phyloP scores from a whole-genome alignment of 805 yeast species.

The Kodamaea neixiangensis region DNA sequence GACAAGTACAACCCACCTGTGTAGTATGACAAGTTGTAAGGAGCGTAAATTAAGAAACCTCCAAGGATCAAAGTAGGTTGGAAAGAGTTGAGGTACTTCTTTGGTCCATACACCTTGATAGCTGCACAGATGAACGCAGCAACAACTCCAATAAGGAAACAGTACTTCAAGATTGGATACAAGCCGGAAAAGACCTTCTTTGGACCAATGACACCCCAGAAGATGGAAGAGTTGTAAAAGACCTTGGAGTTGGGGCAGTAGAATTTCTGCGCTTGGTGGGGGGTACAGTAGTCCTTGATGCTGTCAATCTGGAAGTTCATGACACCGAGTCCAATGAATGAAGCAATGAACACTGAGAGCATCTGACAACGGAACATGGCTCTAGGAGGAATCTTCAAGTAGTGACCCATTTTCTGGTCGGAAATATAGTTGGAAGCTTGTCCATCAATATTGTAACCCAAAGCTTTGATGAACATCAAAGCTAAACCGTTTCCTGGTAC shows the following conservation, averaged over 20 bases:
- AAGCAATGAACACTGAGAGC: slow-evolving; percentile 20
- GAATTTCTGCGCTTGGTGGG: slow-evolving; percentile 24
- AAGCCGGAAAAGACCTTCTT: slow-evolving; percentile 34
- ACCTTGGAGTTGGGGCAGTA: slow-evolving; percentile 30
- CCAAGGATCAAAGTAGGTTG: slow-evolving; percentile 37
- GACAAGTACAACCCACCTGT: slow-evolving; percentile 32
- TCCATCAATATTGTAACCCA: slow-evolving; percentile 56
- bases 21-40: slow-evolving; percentile 34
- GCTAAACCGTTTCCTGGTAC: slow-evolving; percentile 40
- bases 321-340: slow-evolving; percentile 25
- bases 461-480: slow-evolving; percentile 54
- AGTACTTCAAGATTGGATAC: slow-evolving; percentile 35
- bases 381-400: slow-evolving; percentile 63
- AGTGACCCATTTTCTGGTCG: slow-evolving; percentile 66
- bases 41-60: slow-evolving; percentile 33
- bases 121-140: slow-evolving; percentile 24
- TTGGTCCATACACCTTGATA: slow-evolving; percentile 19
- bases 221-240: slow-evolving; percentile 56
- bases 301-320: slow-evolving; percentile 20
- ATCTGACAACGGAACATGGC: slow-evolving; percentile 49
- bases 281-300: slow-evolving; percentile 23
- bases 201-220: slow-evolving; percentile 60
- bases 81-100: slow-evolving; percentile 26
- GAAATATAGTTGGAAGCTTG: slow-evolving; percentile 57
- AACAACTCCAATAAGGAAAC: slow-evolving; percentile 36